These are phyloP conservation scores for Pestalotiopsis sp. DNA, from an alignment of 2,329 filamentous ascomycete species.

Conservation along the genomic window DNA sequence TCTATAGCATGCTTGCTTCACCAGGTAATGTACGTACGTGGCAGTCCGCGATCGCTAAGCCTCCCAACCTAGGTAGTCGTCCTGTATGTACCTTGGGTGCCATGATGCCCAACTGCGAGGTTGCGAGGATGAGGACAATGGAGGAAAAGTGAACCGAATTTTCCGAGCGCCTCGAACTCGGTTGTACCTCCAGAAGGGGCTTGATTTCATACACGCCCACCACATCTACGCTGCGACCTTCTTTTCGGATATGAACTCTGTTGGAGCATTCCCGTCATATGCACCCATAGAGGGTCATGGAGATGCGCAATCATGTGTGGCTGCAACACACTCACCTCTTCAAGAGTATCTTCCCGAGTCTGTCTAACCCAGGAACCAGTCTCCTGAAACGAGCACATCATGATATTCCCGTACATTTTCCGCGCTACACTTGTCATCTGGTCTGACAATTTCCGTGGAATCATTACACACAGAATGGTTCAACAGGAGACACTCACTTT, in stretches of 20 bases:
- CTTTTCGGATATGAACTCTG: too few species aligned
- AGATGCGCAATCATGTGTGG: neutral
- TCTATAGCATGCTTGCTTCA: neutral
- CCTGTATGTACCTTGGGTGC: neutral
- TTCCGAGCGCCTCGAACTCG: neutral
- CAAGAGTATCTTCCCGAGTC: neutral
- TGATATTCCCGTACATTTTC: neutral
- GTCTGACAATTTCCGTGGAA: neutral
- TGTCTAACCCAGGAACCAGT: neutral
- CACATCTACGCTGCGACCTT: too few species aligned
- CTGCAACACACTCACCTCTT: neutral
- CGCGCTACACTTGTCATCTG: neutral
- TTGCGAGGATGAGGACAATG: neutral
- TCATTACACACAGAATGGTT: neutral
- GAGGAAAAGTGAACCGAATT: neutral
- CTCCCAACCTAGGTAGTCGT: too few species aligned
- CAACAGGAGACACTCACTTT: neutral
- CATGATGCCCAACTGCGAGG: slow-evolving; percentile 6
- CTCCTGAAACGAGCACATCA: neutral
- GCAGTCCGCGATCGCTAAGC: neutral
- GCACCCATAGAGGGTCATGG: neutral
- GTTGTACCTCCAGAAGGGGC: neutral
- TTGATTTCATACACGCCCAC: too few species aligned
- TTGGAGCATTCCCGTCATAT: too few species aligned
- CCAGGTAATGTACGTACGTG: neutral